Evolutionary conservation across 495 filamentous ascomycete species (phyloP).

Genomic region (Sphaerosporella brunnea): DNA sequence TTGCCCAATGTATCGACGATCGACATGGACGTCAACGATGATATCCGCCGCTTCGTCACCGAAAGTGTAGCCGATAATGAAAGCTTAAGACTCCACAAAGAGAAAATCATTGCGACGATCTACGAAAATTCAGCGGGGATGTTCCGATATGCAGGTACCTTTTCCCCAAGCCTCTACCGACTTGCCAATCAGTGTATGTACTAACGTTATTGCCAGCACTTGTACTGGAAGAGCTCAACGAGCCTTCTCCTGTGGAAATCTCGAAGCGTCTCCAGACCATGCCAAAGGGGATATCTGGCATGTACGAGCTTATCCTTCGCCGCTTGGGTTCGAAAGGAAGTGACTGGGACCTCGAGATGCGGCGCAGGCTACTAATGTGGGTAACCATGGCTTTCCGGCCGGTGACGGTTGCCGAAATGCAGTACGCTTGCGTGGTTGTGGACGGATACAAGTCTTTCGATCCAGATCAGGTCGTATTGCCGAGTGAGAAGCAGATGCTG

Average conservation of each 20-base stretch:
- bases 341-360: neutral
- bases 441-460: constrained; percentile 7
- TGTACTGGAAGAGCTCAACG: constrained; percentile 5
- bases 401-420: constrained; percentile 1
- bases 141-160: constrained; percentile 10
- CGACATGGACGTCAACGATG: constrained; percentile 1
- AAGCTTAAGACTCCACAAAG: neutral
- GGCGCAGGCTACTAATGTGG: constrained; percentile 1
- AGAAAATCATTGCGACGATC: constrained; percentile 3
- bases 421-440: neutral
- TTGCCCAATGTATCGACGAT: neutral
- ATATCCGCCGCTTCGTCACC: constrained; percentile 1
- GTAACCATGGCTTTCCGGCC: constrained; percentile 7
- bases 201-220: constrained; percentile 1
- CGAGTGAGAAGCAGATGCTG: neutral
- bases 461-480: constrained; percentile 3
- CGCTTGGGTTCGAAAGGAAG: neutral
- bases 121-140: constrained; percentile 4
- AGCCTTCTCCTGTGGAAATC: neutral
- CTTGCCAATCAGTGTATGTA: too few species aligned
- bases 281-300: constrained; percentile 7
- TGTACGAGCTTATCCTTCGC: constrained; percentile 9
- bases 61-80: neutral
- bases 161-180: neutral
- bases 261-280: neutral